Percentiles rank a stretch among this genome's conserved stretches.
These are phyloP conservation scores for Coniochaeta hoffmannii DNA, from an alignment of 2,329 filamentous ascomycete species.

Conservation along the genomic window DNA sequence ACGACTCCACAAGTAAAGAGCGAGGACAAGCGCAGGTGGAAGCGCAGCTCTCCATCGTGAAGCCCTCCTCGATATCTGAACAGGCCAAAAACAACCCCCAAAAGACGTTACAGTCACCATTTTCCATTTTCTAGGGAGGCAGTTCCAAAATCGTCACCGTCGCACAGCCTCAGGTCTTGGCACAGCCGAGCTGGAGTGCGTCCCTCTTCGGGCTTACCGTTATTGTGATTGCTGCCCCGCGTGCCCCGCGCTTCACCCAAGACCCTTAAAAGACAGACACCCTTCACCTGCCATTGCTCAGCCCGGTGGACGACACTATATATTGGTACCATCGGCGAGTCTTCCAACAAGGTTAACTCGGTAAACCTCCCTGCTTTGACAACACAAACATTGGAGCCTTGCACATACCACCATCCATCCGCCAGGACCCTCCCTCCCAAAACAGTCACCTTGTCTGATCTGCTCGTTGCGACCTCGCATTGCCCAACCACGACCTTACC, in stretches of 20 bases:
- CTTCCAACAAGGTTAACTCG: not conserved
- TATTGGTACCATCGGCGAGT: not conserved
- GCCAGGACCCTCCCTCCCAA: not conserved
- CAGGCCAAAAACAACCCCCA: no score
- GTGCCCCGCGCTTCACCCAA: not conserved
- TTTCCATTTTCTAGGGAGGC: not conserved
- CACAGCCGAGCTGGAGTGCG: not conserved
- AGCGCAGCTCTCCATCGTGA: no score
- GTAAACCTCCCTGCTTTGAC: not conserved
- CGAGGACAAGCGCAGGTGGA: not conserved
- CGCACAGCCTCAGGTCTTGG: not conserved
- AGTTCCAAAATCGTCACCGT: not conserved
- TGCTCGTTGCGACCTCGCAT: not conserved
- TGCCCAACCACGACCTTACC: not conserved
- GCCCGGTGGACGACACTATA: not conserved
- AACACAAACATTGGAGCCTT: not conserved
- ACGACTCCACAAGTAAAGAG: not conserved
- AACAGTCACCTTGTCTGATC: not conserved
- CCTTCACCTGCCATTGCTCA: not conserved
- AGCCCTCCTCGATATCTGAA: no score
- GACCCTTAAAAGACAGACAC: not conserved
- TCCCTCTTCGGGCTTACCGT: not conserved
- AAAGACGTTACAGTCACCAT: not conserved
- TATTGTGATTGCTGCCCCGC: constrained; percentile 1
- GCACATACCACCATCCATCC: not conserved